Evolutionary conservation across 805 yeast genomes (phyloP), one percentile per base, ranked within the genome.

Genomic region (Starmerella lactis-condensi): DNA sequence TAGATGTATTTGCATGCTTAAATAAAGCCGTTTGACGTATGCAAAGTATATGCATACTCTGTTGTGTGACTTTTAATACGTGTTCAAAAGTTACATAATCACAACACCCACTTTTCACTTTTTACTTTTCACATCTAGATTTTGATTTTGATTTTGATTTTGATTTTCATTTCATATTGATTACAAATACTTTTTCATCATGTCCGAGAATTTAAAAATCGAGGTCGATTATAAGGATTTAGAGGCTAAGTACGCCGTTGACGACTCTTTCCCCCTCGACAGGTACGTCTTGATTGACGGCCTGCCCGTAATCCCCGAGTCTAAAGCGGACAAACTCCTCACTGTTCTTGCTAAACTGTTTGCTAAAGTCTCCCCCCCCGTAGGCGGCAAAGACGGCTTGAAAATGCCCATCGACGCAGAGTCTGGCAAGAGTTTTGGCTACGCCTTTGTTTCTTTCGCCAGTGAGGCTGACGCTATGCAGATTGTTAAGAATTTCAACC

Each of bases 261-360:
- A 68, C 34, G 69, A 65, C 32, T 69, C 67, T 31, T 58, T 64
- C 35, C 67, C 71, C 30, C 63, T 77, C 35, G 93, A 78, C 48
- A 68, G 68, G 47, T 82, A 69, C 50, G 70, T 85, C 35, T 77
- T 85, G 19, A 75, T 81, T 31, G 95, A 82, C 52, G 98, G 98
- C 29, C 83, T 93, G 8, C 99, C 99, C 43, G 63, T 81, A 39
- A 93, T 93, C 17, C 93, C 95, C 36, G 92, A 75, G 51, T 54
- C 79, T 32, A 89, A 89, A 58, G 77, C 72, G 31, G 77, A 81
- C 34, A 70, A 77, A 36, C 66, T 89, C 51, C 67, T 72, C 44
- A 83, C 79, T 54, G 95, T 91, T 27, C 65, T 89, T 49, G 68
- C 65, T 44, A 85, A 83, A 60, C 64, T 81, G 32, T 74, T 89